Percentiles rank a stretch among this genome's conserved stretches.
phyloP scores from a whole-genome alignment of 345 rosid genomes.

The Lepidium aucheri region DNA sequence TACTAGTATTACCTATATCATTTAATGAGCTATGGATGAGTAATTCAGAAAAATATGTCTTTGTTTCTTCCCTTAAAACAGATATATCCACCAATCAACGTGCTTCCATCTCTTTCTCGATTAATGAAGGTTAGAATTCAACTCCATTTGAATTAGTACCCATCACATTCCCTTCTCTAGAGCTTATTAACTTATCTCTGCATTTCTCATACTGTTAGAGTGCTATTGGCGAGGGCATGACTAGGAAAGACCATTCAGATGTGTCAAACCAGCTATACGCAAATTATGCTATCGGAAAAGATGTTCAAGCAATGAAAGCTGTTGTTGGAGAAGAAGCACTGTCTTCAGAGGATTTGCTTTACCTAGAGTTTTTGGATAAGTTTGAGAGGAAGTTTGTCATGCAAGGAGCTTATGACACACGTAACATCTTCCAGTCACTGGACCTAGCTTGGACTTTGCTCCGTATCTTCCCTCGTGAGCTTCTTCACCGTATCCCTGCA shows the following conservation, averaged over 20 bases:
- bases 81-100: constrained; percentile 95
- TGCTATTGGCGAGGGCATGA: constrained; percentile 98
- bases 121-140: constrained; percentile 64
- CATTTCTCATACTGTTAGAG: constrained; percentile 39
- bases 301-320: constrained; percentile 99
- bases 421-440: constrained; percentile 91
- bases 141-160: not conserved
- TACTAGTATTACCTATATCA: not conserved
- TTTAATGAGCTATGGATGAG: not conserved
- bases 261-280: constrained; percentile 98
- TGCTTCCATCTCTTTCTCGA: constrained; percentile 84
- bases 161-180: not conserved
- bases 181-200: not conserved
- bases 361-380: constrained; percentile 89
- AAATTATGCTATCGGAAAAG: constrained; percentile 96
- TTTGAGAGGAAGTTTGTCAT: constrained; percentile 92
- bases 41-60: not conserved
- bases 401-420: constrained; percentile 95
- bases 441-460: constrained; percentile 96
- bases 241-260: constrained; percentile 86
- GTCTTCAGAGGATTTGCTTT: constrained; percentile 95
- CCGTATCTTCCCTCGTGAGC: constrained; percentile 97
- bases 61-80: constrained; percentile 23
- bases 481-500: constrained; percentile 96
- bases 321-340: constrained; percentile 99